phyloP scores from a whole-genome alignment of 2,329 filamentous ascomycete species.

The Penicillium sp. region DNA sequence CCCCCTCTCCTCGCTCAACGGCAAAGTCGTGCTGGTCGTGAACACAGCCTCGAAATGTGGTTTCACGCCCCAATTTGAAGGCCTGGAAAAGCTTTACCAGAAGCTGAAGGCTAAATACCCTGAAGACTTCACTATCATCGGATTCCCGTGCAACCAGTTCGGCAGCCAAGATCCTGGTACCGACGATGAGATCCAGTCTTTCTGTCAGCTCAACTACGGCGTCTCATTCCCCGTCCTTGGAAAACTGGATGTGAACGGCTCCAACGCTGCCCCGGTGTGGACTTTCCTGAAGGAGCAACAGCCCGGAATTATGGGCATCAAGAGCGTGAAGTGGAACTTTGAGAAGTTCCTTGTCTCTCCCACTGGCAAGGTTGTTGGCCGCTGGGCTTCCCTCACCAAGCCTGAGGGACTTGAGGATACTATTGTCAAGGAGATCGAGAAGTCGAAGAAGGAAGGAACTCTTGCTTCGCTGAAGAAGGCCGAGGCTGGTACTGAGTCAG shows the following conservation, averaged over 20 bases:
- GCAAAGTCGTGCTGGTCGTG: constrained; percentile 92
- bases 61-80: constrained; percentile 93
- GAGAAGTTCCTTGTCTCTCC: constrained; percentile 92
- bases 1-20: constrained; percentile 69
- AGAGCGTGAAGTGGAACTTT: constrained; percentile 98
- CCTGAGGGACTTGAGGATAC: constrained; percentile 74
- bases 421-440: constrained; percentile 72
- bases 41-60: constrained; percentile 99
- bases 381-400: constrained; percentile 87
- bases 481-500: constrained; percentile 20
- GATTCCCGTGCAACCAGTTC: constrained; percentile 99
- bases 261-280: constrained; percentile 73
- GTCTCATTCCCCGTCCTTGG: constrained; percentile 87
- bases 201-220: constrained; percentile 92
- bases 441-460: constrained; percentile 45
- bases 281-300: constrained; percentile 70
- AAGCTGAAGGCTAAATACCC: constrained; percentile 65
- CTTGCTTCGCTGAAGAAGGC: constrained; percentile 24
- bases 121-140: constrained; percentile 80
- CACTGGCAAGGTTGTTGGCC: constrained; percentile 78
- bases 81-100: constrained; percentile 89
- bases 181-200: constrained; percentile 75
- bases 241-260: constrained; percentile 93
- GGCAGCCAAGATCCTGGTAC: constrained; percentile 81
- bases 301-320: constrained; percentile 81